phyloP scores from a whole-genome alignment of 2,329 filamentous ascomycete genomes.

The Pestalotiopsis sp. region DNA sequence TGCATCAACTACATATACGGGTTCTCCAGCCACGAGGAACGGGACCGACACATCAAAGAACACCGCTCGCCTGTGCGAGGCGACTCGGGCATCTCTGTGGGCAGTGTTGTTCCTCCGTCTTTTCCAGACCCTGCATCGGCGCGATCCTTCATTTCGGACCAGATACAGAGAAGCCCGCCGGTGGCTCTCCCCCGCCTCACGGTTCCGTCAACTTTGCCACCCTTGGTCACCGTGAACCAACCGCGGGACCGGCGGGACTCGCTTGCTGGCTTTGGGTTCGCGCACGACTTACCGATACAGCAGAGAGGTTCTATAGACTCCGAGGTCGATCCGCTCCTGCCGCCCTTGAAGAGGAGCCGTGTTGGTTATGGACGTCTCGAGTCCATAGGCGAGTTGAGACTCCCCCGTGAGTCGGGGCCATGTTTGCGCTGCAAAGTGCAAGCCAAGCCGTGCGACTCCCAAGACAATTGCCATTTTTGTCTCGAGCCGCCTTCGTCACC shows the following conservation, averaged over 20 bases:
- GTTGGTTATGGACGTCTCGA: slow-evolving; percentile 56
- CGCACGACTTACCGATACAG: slow-evolving; percentile 39
- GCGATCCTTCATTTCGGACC: slow-evolving; percentile 33
- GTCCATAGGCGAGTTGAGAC: slow-evolving; percentile 58
- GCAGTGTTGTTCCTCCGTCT: slow-evolving; percentile 37
- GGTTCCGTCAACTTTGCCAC: slow-evolving; percentile 37
- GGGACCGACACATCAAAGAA: slow-evolving; percentile 52
- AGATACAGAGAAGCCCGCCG: slow-evolving; percentile 38
- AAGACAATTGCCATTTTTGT: slow-evolving; percentile 52
- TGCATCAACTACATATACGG: slow-evolving; percentile 64
- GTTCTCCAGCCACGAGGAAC: slow-evolving; percentile 52
- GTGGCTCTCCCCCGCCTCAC: slow-evolving; percentile 43
- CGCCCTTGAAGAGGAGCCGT: slow-evolving; percentile 56
- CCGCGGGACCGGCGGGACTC: slow-evolving; percentile 44
- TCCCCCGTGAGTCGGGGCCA: slow-evolving; percentile 48
- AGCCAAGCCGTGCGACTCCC: slow-evolving; percentile 54
- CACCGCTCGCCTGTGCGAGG: slow-evolving; percentile 46
- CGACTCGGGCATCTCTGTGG: slow-evolving; percentile 47
- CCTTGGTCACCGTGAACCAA: slow-evolving; percentile 35
- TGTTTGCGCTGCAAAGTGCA: slow-evolving; percentile 55
- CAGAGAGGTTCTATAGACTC: slow-evolving; percentile 46
- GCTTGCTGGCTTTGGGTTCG: slow-evolving; percentile 42
- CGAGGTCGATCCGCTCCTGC: slow-evolving; percentile 54
- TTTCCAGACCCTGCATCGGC: slow-evolving; percentile 37
- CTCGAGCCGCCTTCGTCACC: slow-evolving; percentile 38